These are phyloP conservation scores for Lonicera japonica DNA, from an alignment of 129 eudicot genomes.

Conservation along the genomic window DNA sequence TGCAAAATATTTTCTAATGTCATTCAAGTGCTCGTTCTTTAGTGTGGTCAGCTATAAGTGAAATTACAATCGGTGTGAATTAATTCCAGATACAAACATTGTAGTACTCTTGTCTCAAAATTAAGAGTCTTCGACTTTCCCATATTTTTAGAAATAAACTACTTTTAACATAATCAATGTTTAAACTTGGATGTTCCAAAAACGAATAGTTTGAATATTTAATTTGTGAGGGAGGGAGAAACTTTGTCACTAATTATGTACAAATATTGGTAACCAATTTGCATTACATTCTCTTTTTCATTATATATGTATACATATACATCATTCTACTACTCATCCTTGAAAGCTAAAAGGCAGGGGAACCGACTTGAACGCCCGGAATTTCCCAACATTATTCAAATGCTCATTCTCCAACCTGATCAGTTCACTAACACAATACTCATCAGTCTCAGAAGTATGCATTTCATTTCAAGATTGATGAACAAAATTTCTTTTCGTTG, in stretches of 20 bases:
- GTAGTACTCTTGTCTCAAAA: too few relatives aligned
- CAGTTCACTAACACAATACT: background rate
- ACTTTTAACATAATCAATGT: too few relatives aligned
- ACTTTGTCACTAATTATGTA: too few relatives aligned
- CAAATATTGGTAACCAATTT: background rate
- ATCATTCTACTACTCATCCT: slow-evolving; percentile 29
- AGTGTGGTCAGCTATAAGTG: slow-evolving; percentile 24
- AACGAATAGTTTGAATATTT: too few relatives aligned
- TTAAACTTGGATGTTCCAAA: too few relatives aligned
- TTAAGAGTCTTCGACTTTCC: too few relatives aligned
- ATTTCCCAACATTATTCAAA: slow-evolving; percentile 69
- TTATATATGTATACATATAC: background rate
- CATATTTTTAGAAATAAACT: too few relatives aligned
- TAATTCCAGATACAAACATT: background rate
- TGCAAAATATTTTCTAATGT: slow-evolving; percentile 56
- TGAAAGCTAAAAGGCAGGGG: slow-evolving; percentile 66
- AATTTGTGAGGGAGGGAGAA: too few relatives aligned
- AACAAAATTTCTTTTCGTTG: too few relatives aligned
- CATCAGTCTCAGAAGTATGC: background rate
- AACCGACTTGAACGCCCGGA: slow-evolving; percentile 64
- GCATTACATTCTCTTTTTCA: background rate
- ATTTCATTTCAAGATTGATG: background rate
- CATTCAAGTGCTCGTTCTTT: slow-evolving; percentile 70
- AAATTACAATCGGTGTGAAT: background rate
- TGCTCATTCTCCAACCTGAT: slow-evolving; percentile 75